Conservation (phyloP, 179 eudicot species). For the Pouteria campechiana region DNA sequence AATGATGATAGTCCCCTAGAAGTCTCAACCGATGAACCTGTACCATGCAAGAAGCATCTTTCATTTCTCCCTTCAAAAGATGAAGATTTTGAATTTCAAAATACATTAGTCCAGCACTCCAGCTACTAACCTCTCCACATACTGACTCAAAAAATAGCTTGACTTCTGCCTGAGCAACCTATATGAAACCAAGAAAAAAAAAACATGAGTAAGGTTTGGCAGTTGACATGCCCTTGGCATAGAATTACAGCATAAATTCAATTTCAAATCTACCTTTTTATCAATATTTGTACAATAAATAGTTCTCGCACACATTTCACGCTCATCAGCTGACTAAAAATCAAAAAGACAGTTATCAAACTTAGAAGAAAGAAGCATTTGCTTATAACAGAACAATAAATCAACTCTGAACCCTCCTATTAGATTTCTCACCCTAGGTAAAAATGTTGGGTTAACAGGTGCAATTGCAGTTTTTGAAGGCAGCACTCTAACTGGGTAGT, state of each 20-base stretch:
- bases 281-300: constrained; percentile 60
- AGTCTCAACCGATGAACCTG: constrained; percentile 85
- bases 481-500: constrained; percentile 80
- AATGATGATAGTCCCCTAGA: constrained; percentile 93
- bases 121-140: constrained; percentile 82
- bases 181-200: constrained; percentile 4
- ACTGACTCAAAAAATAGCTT: constrained; percentile 68
- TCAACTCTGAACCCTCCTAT: too few species aligned
- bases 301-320: constrained; percentile 71
- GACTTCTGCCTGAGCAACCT: constrained; percentile 82
- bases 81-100: constrained; percentile 1
- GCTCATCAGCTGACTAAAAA: constrained; percentile 59
- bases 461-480: constrained; percentile 99
- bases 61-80: constrained; percentile 2
- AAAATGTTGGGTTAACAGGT: constrained; percentile 87
- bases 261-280: constrained; percentile 33
- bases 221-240: too few species aligned
- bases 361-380: neutral
- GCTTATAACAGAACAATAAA: neutral
- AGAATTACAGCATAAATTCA: too few species aligned
- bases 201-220: too few species aligned
- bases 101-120: neutral
- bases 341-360: neutral
- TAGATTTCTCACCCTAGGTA: constrained; percentile 79
- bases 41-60: constrained; percentile 10